These are phyloP conservation scores for Boletellus ananiceps DNA, from an alignment of 768 basidiomycete genomes.

Conservation along the genomic window DNA sequence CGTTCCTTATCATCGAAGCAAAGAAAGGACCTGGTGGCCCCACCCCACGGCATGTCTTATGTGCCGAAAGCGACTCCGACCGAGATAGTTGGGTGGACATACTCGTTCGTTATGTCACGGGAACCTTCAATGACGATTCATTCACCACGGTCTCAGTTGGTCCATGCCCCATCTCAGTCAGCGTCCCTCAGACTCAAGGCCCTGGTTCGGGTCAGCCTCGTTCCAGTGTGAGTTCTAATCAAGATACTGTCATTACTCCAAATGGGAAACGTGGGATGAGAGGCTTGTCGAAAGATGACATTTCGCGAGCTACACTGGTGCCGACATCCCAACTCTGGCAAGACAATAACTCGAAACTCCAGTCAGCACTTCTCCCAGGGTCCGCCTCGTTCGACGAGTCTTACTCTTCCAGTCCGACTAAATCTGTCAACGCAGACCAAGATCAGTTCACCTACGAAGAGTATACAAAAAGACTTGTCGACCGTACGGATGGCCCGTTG, in stretches of 20 bases:
- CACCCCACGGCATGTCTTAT: conserved; percentile 84
- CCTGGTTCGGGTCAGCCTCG: conserved; percentile 43
- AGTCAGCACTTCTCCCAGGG: conserved; percentile 33
- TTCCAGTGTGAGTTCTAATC: conserved; percentile 50
- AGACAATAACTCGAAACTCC: conserved; percentile 58
- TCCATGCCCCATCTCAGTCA: conserved; percentile 24
- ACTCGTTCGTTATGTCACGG: conserved; percentile 83
- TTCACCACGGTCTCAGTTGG: conserved; percentile 40
- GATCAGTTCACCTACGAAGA: conserved; percentile 24
- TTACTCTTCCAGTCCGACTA: conserved; percentile 51
- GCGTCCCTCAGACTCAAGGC: conserved; percentile 22
- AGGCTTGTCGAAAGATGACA: conserved; percentile 55
- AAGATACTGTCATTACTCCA: conserved; percentile 22
- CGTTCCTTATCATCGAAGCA: conserved; percentile 93
- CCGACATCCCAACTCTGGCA: conserved; percentile 54
- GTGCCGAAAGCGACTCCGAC: conserved; percentile 92
- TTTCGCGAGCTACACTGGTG: conserved; percentile 47
- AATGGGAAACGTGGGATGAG: conserved; percentile 36
- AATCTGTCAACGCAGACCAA: conserved; percentile 38
- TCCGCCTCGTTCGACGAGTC: conserved; percentile 22
- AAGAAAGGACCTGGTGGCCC: conserved; percentile 67
- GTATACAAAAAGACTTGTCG: conserved; percentile 37
- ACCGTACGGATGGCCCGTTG: conserved; percentile 54
- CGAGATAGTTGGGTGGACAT: conserved; percentile 94
- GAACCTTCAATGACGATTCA: conserved; percentile 72